Evolutionary conservation across 2,329 filamentous ascomycete species (phyloP).

Genomic region (Westerdykella ornata): DNA sequence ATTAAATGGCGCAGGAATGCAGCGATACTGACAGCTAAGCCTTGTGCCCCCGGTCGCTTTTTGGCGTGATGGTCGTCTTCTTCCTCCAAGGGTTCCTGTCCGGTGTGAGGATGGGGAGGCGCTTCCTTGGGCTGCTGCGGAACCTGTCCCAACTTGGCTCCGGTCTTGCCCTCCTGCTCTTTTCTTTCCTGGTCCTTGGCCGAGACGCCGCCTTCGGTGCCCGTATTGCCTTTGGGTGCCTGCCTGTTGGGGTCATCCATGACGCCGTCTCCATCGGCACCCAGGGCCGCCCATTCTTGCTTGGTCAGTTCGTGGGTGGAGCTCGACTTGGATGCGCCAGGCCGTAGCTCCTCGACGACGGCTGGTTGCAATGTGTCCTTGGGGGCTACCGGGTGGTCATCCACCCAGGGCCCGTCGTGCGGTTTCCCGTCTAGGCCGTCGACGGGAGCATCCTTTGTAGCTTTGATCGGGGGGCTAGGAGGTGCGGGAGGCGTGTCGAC

Average conservation of each 20-base stretch:
- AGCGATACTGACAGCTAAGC: constrained; percentile 30
- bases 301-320: constrained; percentile 23
- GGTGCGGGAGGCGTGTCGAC: constrained; percentile 19
- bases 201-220: constrained; percentile 82
- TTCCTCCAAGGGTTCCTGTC: constrained; percentile 56
- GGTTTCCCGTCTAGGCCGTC: constrained; percentile 93
- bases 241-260: constrained; percentile 82
- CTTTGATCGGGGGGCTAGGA: constrained; percentile 31
- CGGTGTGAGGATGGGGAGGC: constrained; percentile 72
- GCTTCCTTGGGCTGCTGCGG: constrained; percentile 81
- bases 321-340: constrained; percentile 22
- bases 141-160: constrained; percentile 62
- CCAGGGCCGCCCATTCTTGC: constrained; percentile 39
- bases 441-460: constrained; percentile 76
- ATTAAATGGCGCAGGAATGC: background rate
- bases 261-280: constrained; percentile 62
- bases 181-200: constrained; percentile 75
- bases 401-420: constrained; percentile 75
- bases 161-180: constrained; percentile 58
- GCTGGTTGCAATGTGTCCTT: constrained; percentile 25
- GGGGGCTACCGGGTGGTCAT: constrained; percentile 37
- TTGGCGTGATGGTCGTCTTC: constrained; percentile 8
- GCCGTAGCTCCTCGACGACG: constrained; percentile 35
- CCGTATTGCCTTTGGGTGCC: constrained; percentile 76
- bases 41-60: constrained; percentile 27